A percentile compares a stretch with the other conserved stretches of the same genome.
phyloP scores from a whole-genome alignment of 2,329 filamentous ascomycete species.

The Paraphoma sp. region DNA sequence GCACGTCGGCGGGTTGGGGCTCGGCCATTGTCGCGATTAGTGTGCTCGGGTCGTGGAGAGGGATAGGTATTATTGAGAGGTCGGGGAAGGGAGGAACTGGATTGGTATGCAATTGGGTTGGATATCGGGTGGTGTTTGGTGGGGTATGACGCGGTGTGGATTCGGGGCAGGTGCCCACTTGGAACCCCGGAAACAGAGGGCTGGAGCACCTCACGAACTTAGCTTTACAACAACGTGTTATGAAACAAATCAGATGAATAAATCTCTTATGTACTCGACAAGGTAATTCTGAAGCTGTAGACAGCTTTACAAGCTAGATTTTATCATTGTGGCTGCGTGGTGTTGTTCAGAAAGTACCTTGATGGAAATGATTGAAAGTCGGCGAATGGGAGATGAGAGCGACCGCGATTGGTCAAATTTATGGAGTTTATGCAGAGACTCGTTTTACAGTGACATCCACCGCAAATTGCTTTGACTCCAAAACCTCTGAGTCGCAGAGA shows the following conservation, averaged over 20 bases:
- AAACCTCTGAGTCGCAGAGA: background rate
- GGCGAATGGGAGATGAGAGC: conserved; percentile 23
- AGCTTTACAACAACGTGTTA: too few species aligned
- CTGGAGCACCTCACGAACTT: too few species aligned
- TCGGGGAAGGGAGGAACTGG: background rate
- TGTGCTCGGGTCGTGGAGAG: background rate
- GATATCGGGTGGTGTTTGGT: background rate
- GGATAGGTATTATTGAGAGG: background rate
- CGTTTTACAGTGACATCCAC: background rate
- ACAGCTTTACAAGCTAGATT: too few species aligned
- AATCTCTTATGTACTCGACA: too few species aligned
- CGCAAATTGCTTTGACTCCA: background rate
- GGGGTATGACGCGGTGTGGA: background rate
- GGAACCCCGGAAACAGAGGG: too few species aligned
- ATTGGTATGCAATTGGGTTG: background rate
- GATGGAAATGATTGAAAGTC: background rate
- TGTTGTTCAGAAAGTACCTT: too few species aligned
- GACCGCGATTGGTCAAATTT: conserved; percentile 20
- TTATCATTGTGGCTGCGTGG: background rate
- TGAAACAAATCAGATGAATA: too few species aligned
- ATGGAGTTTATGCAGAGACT: conserved; percentile 2
- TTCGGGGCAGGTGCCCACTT: conserved; percentile 8
- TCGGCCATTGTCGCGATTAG: conserved; percentile 60
- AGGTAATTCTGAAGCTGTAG: too few species aligned
- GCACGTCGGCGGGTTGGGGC: conserved; percentile 64